These are phyloP conservation scores for Excoecaria agallocha DNA, from an alignment of 345 rosid species.

Conservation along the genomic window DNA sequence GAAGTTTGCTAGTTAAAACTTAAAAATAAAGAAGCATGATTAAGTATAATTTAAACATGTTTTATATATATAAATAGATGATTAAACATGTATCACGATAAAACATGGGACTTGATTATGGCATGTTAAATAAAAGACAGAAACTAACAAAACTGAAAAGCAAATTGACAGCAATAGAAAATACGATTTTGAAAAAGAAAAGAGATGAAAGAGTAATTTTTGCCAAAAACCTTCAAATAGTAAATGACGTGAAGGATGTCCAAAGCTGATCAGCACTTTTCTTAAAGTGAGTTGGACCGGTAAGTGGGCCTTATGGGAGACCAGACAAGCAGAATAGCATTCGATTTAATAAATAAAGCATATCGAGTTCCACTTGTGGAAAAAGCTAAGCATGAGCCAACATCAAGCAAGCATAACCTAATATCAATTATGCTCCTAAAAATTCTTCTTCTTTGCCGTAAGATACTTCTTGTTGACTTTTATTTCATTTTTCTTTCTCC, in stretches of 20 bases:
- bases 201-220: neutral
- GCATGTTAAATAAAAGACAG: neutral
- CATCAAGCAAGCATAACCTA: neutral
- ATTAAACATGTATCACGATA: too few relatives aligned
- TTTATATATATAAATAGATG: too few relatives aligned
- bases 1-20: too few relatives aligned
- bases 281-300: neutral
- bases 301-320: neutral
- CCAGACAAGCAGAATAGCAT: neutral
- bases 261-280: neutral
- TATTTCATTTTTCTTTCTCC: too few relatives aligned
- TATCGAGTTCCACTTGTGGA: neutral
- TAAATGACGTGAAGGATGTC: neutral
- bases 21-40: too few relatives aligned
- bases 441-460: too few relatives aligned
- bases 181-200: neutral
- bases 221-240: neutral
- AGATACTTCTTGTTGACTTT: too few relatives aligned
- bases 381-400: neutral
- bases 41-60: too few relatives aligned
- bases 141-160: neutral
- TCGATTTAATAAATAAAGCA: neutral
- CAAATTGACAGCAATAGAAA: too few relatives aligned
- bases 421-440: too few relatives aligned
- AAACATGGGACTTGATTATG: too few relatives aligned